Evolutionary conservation across 2,329 filamentous ascomycete species (phyloP).

Genomic region (Colletotrichum sp.): DNA sequence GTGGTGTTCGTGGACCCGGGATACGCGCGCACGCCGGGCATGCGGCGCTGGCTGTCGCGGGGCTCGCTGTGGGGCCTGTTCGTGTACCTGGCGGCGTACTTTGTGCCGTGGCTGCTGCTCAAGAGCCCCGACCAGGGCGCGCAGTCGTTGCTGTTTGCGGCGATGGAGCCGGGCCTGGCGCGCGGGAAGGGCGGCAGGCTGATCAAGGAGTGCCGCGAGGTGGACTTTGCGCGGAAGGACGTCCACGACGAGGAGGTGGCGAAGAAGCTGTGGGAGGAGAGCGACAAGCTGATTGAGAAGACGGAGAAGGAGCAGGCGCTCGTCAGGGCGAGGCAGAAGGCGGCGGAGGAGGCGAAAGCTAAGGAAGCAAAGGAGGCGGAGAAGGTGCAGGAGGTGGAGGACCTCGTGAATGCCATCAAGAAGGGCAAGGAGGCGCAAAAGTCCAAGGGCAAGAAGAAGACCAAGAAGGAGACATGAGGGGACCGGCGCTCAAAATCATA

Average conservation of each 20-base stretch:
- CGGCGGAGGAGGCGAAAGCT: conserved; percentile 35
- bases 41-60: conserved; percentile 83
- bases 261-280: conserved; percentile 89
- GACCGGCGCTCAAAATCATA: background rate
- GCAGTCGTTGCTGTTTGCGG: conserved; percentile 84
- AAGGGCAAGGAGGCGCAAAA: conserved; percentile 31
- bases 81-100: conserved; percentile 79
- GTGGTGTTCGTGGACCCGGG: conserved; percentile 91
- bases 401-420: conserved; percentile 50
- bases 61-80: conserved; percentile 83
- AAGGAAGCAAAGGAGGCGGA: conserved; percentile 35
- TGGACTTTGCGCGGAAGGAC: conserved; percentile 74
- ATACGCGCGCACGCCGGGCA: conserved; percentile 83
- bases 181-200: conserved; percentile 67
- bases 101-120: conserved; percentile 84
- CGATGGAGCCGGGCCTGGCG: conserved; percentile 78
- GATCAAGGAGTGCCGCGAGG: conserved; percentile 87
- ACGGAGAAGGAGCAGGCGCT: conserved; percentile 81
- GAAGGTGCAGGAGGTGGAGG: conserved; percentile 36
- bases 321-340: conserved; percentile 49
- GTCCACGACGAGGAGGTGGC: conserved; percentile 80
- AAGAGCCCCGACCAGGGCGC: conserved; percentile 86
- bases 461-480: conserved; percentile 29
- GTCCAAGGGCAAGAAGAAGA: conserved; percentile 31
- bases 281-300: conserved; percentile 81